Evolutionary conservation across 768 basidiomycete genomes (phyloP).

Genomic region (Xerocomellus dryophilus): DNA sequence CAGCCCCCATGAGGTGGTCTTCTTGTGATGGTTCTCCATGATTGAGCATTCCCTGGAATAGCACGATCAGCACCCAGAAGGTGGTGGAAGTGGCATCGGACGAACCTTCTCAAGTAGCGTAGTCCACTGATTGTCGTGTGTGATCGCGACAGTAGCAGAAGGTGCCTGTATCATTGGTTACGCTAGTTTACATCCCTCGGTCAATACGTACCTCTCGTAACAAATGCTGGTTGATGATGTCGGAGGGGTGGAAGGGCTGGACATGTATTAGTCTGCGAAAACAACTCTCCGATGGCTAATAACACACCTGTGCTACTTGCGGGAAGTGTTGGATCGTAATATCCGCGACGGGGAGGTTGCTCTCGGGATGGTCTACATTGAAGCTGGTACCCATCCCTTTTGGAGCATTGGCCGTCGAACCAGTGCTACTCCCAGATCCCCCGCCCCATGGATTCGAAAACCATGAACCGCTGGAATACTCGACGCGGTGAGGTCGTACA

Average conservation of each 20-base stretch:
- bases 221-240: conserved; percentile 8
- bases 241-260: conserved; percentile 11
- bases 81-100: background rate
- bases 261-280: background rate
- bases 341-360: background rate
- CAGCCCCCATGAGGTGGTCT: background rate
- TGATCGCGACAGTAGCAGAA: conserved; percentile 7
- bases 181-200: background rate
- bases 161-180: background rate
- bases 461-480: background rate
- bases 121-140: conserved; percentile 12
- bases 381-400: background rate
- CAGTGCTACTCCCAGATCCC: background rate
- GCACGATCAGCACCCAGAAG: background rate
- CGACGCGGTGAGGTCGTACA: background rate
- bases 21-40: background rate
- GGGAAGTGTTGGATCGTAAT: background rate
- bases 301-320: background rate
- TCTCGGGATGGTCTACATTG: background rate
- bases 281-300: too few species aligned
- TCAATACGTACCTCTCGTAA: background rate
- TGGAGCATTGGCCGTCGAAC: background rate
- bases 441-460: background rate
- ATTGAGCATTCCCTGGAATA: background rate
- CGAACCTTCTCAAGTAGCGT: conserved; percentile 3